phyloP scores from a whole-genome alignment of 495 filamentous ascomycete species.

The Cercophora scortea region DNA sequence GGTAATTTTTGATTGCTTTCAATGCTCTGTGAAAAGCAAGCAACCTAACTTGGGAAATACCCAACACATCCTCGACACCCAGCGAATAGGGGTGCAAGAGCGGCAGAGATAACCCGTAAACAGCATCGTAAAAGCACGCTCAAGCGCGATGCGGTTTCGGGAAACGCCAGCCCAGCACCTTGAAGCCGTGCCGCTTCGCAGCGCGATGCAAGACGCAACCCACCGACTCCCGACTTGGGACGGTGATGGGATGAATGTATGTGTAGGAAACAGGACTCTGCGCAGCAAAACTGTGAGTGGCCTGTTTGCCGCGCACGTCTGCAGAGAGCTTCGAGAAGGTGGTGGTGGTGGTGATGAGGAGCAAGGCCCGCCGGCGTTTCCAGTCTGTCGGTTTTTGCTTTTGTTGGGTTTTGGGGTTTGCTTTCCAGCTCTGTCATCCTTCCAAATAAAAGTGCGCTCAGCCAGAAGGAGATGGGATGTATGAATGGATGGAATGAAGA shows the following conservation, averaged over 20 bases:
- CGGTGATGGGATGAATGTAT: background rate
- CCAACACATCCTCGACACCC: no score
- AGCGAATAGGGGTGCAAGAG: no score
- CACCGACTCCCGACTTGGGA: background rate
- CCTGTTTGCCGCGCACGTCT: conserved; percentile 7
- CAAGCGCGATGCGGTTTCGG: conserved; percentile 11
- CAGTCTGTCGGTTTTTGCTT: background rate
- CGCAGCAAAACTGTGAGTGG: conserved; percentile 2
- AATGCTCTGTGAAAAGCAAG: no score
- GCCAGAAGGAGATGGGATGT: no score
- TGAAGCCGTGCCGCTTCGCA: conserved; percentile 5
- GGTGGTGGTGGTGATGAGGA: no score
- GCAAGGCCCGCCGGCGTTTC: background rate
- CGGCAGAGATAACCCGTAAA: no score
- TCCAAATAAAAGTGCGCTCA: no score
- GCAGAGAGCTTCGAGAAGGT: background rate
- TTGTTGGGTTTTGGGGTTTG: no score
- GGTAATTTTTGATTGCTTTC: no score
- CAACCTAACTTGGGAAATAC: no score
- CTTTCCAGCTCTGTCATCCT: no score
- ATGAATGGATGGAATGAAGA: no score
- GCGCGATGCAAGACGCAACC: conserved; percentile 5
- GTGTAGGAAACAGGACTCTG: background rate
- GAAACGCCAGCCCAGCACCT: conserved; percentile 8
- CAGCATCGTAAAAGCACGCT: background rate